phyloP scores from a whole-genome alignment of 2,329 filamentous ascomycete genomes.

The Ophiocordyceps camponoti-leonardi region DNA sequence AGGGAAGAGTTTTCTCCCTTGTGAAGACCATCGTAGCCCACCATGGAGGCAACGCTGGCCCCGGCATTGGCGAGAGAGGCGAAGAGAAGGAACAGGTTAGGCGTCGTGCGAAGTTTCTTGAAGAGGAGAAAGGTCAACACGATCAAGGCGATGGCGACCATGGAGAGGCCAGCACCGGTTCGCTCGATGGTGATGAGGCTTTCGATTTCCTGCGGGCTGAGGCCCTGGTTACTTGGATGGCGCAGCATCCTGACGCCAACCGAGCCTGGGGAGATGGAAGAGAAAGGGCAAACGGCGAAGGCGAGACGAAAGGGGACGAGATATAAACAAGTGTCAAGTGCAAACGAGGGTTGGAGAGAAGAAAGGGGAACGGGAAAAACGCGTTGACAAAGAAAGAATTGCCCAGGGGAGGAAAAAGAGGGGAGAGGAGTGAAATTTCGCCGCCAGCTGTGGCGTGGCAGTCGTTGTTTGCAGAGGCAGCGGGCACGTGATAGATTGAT shows the following conservation, averaged over 20 bases:
- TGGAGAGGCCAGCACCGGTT: slow-evolving; percentile 33
- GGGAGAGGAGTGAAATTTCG: not conserved
- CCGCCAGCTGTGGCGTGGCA: not conserved
- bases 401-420: too few relatives aligned
- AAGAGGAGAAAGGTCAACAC: slow-evolving; percentile 30
- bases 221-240: slow-evolving; percentile 3
- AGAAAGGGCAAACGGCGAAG: not conserved
- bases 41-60: slow-evolving; percentile 48
- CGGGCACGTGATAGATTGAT: not conserved
- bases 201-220: slow-evolving; percentile 20
- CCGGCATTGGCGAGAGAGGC: slow-evolving; percentile 26
- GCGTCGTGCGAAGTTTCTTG: slow-evolving; percentile 35
- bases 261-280: not conserved
- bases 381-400: not conserved
- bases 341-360: too few relatives aligned
- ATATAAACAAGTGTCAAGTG: not conserved
- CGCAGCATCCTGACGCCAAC: not conserved
- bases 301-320: not conserved
- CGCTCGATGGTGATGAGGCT: slow-evolving; percentile 33
- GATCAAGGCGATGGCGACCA: slow-evolving; percentile 31
- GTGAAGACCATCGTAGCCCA: slow-evolving; percentile 47
- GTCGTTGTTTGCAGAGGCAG: not conserved
- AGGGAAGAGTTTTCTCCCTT: slow-evolving; percentile 35
- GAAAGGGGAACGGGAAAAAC: too few relatives aligned
- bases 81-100: slow-evolving; percentile 30